Percentiles rank a stretch among this genome's conserved stretches.
These are phyloP conservation scores for Fraxinus americana DNA, from an alignment of 257 asterid genomes.

Conservation along the genomic window DNA sequence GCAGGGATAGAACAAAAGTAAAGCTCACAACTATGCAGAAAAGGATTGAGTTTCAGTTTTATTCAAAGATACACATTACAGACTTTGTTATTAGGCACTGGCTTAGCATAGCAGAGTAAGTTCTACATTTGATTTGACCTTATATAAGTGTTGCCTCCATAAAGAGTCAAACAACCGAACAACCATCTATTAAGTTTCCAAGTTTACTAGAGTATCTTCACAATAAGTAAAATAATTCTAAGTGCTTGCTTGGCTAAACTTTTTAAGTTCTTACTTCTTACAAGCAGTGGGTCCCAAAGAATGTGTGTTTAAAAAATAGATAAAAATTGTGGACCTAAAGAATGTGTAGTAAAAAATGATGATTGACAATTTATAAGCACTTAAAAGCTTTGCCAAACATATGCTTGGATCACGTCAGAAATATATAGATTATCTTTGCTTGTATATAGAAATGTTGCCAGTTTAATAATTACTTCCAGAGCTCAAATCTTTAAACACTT, in stretches of 20 bases:
- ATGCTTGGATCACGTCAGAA: neutral
- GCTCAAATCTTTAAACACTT: conserved; percentile 8
- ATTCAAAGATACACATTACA: neutral
- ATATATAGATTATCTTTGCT: neutral
- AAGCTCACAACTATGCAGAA: conserved; percentile 1
- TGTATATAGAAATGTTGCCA: neutral
- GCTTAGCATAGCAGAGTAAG: neutral
- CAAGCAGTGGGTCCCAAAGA: no score
- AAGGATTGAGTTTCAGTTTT: neutral
- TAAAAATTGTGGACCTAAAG: no score
- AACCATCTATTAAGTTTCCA: neutral
- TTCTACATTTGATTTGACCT: neutral
- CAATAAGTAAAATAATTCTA: neutral
- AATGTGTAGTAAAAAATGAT: no score
- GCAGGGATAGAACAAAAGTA: neutral
- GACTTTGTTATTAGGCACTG: neutral
- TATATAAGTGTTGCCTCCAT: neutral
- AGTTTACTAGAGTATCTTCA: neutral
- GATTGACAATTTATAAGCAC: no score
- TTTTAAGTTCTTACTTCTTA: no score
- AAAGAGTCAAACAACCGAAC: neutral
- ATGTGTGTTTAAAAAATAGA: no score
- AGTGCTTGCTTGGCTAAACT: neutral
- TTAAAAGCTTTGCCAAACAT: no score
- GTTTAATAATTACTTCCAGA: neutral